Conservation (phyloP, 441 rosid genomes). For the Rhodomyrtus psidioides region DNA sequence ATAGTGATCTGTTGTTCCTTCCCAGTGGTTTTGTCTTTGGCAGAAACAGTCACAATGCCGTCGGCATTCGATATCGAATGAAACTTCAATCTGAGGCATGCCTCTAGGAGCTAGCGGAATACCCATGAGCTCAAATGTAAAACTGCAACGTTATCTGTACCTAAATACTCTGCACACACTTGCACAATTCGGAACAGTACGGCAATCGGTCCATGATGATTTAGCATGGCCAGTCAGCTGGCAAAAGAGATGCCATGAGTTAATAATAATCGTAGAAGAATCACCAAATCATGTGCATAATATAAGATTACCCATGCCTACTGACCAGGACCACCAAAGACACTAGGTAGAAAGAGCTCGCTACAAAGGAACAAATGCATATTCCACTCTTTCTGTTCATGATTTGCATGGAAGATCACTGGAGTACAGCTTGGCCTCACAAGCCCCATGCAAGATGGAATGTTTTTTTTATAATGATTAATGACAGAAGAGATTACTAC, state of each 20-base stretch:
- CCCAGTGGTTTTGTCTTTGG: slow-evolving; percentile 83
- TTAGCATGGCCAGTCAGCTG: slow-evolving; percentile 52
- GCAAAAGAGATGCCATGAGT: background rate
- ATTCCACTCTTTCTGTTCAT: no score
- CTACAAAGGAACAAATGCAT: no score
- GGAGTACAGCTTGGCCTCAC: no score
- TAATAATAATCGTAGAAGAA: no score
- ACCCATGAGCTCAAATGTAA: slow-evolving; percentile 25
- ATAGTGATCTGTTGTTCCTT: slow-evolving; percentile 96
- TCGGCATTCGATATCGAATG: slow-evolving; percentile 95
- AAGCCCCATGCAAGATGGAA: no score
- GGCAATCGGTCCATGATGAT: slow-evolving; percentile 33
- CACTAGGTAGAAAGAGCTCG: no score
- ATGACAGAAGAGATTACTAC: no score
- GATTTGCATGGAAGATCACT: no score
- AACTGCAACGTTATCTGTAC: slow-evolving; percentile 15
- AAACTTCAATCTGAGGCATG: slow-evolving; percentile 87
- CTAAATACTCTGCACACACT: slow-evolving; percentile 63
- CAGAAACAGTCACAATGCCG: slow-evolving; percentile 92
- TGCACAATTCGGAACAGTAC: slow-evolving; percentile 31
- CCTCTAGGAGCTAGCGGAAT: slow-evolving; percentile 94
- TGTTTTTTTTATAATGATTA: no score
- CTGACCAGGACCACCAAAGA: no score
- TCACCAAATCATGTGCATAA: no score
- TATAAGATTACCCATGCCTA: no score